These are phyloP conservation scores for Penicillium sp. DNA, from an alignment of 2,329 filamentous ascomycete genomes.

Conservation along the genomic window DNA sequence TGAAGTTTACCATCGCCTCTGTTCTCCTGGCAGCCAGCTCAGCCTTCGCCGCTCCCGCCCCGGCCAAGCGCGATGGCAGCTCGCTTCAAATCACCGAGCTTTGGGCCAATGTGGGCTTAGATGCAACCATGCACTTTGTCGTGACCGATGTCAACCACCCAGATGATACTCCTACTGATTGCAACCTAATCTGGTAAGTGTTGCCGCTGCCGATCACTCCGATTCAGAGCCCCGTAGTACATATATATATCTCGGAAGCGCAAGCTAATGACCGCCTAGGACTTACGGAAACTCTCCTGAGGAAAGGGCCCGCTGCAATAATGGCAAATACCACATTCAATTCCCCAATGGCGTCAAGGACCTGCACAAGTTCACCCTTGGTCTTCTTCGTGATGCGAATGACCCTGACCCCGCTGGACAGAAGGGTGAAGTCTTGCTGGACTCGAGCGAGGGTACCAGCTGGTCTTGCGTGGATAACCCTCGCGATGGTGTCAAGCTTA, in stretches of 20 bases:
- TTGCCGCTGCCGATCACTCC: background rate
- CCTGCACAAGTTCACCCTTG: conserved; percentile 26
- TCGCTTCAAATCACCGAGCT: conserved; percentile 22
- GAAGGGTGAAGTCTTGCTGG: conserved; percentile 21
- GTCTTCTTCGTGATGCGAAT: conserved; percentile 14
- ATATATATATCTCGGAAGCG: background rate
- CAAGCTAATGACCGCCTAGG: conserved; percentile 13
- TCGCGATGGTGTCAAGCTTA: conserved; percentile 7
- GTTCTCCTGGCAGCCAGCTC: conserved; percentile 20
- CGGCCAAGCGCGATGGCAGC: conserved; percentile 5
- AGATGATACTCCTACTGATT: conserved; percentile 29
- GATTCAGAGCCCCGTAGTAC: background rate
- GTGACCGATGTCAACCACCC: conserved; percentile 30
- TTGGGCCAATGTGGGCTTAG: conserved; percentile 4
- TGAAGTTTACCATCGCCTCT: conserved; percentile 20
- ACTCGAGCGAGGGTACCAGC: conserved; percentile 17
- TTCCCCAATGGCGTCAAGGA: conserved; percentile 25
- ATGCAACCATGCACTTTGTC: conserved; percentile 25
- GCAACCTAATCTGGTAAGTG: conserved; percentile 29
- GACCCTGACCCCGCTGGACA: conserved; percentile 25
- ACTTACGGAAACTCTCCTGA: conserved; percentile 19
- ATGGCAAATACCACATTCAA: conserved; percentile 29
- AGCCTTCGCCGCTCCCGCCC: conserved; percentile 17
- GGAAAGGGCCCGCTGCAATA: conserved; percentile 26
- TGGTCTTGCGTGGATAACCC: conserved; percentile 26